Percentiles rank a stretch among this genome's conserved stretches.
phyloP scores from a whole-genome alignment of 2,329 filamentous ascomycete species.

The Fusarium sp. region DNA sequence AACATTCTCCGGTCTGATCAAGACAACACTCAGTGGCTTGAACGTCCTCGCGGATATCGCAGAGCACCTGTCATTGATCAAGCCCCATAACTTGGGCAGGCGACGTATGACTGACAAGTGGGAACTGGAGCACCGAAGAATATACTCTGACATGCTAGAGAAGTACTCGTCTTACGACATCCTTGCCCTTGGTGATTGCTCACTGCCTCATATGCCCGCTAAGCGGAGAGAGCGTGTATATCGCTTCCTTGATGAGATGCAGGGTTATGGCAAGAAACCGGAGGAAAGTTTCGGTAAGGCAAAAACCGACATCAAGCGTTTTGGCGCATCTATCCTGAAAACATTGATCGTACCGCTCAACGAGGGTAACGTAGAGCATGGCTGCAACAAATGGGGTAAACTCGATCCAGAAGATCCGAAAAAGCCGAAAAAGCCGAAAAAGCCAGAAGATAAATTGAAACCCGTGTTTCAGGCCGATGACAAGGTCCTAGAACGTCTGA shows the following conservation, averaged over 20 bases:
- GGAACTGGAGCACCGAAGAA: neutral
- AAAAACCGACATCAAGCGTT: conserved; percentile 43
- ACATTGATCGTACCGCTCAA: conserved; percentile 33
- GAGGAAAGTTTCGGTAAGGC: conserved; percentile 30
- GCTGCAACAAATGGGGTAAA: neutral
- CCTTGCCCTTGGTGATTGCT: conserved; percentile 36
- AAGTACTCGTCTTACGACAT: conserved; percentile 25
- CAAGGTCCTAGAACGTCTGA: conserved; percentile 11
- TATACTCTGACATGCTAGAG: neutral
- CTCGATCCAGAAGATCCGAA: too few relatives aligned
- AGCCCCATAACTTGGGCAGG: neutral
- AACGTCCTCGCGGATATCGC: conserved; percentile 41
- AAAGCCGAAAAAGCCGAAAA: too few relatives aligned
- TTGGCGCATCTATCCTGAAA: conserved; percentile 42
- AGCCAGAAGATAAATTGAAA: neutral
- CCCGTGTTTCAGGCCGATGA: neutral
- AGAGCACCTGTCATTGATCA: conserved; percentile 35
- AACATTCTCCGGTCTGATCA: conserved; percentile 41
- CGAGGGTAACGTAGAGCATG: neutral
- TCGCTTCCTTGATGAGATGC: conserved; percentile 41
- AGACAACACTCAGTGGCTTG: conserved; percentile 38
- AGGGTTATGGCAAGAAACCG: conserved; percentile 19
- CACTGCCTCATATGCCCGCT: conserved; percentile 21
- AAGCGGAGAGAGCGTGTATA: conserved; percentile 35
- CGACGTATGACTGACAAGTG: neutral